Percentiles rank a stretch among this genome's conserved stretches.
These are phyloP conservation scores for Babesia ovata DNA, from an alignment of 169 alveolate genomes.

Conservation along the genomic window DNA sequence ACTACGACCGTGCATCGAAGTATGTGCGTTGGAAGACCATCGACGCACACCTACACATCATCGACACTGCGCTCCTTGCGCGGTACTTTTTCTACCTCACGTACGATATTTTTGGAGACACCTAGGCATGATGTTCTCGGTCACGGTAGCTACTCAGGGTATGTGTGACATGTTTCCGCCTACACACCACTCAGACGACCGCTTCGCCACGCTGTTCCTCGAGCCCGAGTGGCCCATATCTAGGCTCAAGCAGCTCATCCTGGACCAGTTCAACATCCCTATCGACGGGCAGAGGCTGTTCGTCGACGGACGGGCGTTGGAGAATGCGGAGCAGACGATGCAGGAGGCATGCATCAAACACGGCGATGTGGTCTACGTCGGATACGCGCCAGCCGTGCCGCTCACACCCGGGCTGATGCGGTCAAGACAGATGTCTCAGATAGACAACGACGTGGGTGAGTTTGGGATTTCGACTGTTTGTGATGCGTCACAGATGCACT, in stretches of 20 bases:
- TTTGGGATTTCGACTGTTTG: background rate
- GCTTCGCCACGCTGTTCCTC: slow-evolving; percentile 47
- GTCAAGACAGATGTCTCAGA: background rate
- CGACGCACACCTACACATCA: slow-evolving; percentile 24
- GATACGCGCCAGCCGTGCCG: background rate
- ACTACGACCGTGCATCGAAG: slow-evolving; percentile 15
- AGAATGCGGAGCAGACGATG: slow-evolving; percentile 12
- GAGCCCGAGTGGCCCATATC: slow-evolving; percentile 58
- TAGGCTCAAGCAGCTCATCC: slow-evolving; percentile 19
- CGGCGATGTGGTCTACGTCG: slow-evolving; percentile 37
- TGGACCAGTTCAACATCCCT: slow-evolving; percentile 46
- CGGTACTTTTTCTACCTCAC: slow-evolving; percentile 24
- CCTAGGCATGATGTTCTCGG: slow-evolving; percentile 23
- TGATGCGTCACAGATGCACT: slow-evolving; percentile 5
- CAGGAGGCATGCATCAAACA: slow-evolving; percentile 25
- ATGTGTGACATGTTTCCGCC: background rate
- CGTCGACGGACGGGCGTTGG: slow-evolving; percentile 36
- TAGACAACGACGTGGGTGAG: background rate
- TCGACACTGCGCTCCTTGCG: slow-evolving; percentile 5
- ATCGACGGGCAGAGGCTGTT: slow-evolving; percentile 11
- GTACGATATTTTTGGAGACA: slow-evolving; percentile 8
- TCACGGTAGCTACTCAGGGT: slow-evolving; percentile 58
- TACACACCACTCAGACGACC: slow-evolving; percentile 34
- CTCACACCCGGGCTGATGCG: background rate
- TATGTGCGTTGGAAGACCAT: slow-evolving; percentile 25